A percentile compares a stretch with the other conserved stretches of the same genome.
phyloP scores from a whole-genome alignment of 1,139 yeast species.

The Taphrina betulina region DNA sequence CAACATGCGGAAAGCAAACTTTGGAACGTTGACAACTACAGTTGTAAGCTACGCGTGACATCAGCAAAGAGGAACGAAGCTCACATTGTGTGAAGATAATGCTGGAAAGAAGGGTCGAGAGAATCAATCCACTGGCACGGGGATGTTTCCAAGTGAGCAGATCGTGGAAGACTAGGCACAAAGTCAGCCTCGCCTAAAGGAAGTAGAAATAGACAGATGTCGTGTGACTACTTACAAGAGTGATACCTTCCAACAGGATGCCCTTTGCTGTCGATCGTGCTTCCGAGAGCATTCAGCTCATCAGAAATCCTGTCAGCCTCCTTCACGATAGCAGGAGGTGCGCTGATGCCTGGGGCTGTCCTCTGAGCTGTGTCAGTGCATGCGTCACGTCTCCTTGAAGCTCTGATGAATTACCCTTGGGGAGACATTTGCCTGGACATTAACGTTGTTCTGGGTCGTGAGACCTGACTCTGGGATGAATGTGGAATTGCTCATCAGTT shows the following conservation, averaged over 20 bases:
- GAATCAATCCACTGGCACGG: conserved; percentile 32
- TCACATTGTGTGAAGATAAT: conserved; percentile 26
- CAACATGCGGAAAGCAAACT: conserved; percentile 29
- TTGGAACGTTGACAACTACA: conserved; percentile 32
- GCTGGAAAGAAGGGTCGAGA: conserved; percentile 14
- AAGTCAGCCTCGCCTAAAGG: neutral
- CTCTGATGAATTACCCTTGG: conserved; percentile 13
- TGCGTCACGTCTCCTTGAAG: too few species aligned
- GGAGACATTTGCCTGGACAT: conserved; percentile 5
- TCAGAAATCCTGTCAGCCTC: conserved; percentile 25
- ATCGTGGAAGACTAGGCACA: conserved; percentile 21
- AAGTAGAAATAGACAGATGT: neutral
- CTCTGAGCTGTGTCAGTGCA: conserved; percentile 3
- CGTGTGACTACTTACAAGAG: conserved; percentile 26
- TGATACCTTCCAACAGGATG: conserved; percentile 27
- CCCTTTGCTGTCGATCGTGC: conserved; percentile 12
- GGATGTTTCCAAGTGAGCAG: conserved; percentile 35
- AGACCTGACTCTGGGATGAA: conserved; percentile 30
- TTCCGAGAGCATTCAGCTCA: conserved; percentile 20
- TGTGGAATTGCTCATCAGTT: conserved; percentile 15
- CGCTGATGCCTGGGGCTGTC: conserved; percentile 21
- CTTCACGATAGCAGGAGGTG: conserved; percentile 28
- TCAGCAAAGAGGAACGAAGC: neutral
- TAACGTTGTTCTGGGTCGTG: conserved; percentile 17
- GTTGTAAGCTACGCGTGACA: neutral